phyloP scores from a whole-genome alignment of 2,329 filamentous ascomycete genomes.

The Bertia moriformis region DNA sequence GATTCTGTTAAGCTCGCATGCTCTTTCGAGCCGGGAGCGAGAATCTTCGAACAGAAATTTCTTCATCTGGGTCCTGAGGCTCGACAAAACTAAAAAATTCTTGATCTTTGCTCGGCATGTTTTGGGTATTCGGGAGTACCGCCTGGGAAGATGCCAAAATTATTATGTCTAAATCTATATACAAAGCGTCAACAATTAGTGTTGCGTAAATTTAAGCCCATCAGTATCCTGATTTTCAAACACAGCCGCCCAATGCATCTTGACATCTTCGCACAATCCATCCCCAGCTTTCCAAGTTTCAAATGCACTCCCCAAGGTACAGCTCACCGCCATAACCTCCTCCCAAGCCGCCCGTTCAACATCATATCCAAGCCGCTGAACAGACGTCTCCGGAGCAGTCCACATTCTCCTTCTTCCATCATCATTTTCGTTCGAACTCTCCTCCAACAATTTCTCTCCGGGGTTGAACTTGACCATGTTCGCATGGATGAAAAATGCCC shows the following conservation, averaged over 20 bases:
- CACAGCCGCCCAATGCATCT: conserved; percentile 16
- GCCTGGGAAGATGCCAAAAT: no score
- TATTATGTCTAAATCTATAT: no score
- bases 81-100: no score
- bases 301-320: conserved; percentile 16
- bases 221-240: conserved; percentile 10
- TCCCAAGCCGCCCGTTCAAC: conserved; percentile 21
- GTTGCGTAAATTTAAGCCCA: conserved; percentile 14
- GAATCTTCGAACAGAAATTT: no score
- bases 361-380: conserved; percentile 20
- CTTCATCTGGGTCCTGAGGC: no score
- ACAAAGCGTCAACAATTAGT: no score
- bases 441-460: conserved; percentile 10
- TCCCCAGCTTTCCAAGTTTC: conserved; percentile 15
- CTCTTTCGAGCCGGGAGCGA: no score
- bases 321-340: conserved; percentile 21
- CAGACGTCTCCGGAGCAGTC: conserved; percentile 14
- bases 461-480: neutral
- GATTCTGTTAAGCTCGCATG: no score
- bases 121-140: no score
- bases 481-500: neutral
- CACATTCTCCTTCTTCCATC: conserved; percentile 19
- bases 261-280: conserved; percentile 13
- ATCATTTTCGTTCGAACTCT: conserved; percentile 16
- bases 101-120: no score